Percentiles rank a stretch among this genome's conserved stretches.
phyloP scores from a whole-genome alignment of 2,329 filamentous ascomycete species.

The Alternaria incomplexa region DNA sequence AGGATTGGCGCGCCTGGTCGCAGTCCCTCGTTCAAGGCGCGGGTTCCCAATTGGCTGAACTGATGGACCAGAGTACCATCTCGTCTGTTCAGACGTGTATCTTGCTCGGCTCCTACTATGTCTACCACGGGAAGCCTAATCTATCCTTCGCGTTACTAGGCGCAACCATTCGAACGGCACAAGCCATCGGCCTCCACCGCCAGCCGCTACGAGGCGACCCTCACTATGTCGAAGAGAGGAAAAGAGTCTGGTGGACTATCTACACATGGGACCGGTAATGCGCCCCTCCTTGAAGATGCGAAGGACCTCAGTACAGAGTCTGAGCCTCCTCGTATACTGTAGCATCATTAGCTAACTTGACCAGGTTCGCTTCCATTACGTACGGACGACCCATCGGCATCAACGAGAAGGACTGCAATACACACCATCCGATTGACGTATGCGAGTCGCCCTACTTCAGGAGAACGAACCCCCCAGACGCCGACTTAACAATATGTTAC shows the following conservation, averaged over 20 bases:
- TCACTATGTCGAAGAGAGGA: conserved; percentile 42
- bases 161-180: conserved; percentile 47
- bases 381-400: conserved; percentile 52
- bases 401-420: conserved; percentile 51
- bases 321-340: not conserved
- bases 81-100: conserved; percentile 49
- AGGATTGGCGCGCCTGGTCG: conserved; percentile 22
- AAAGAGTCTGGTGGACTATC: conserved; percentile 52
- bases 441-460: conserved; percentile 41
- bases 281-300: not conserved
- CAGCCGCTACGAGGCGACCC: conserved; percentile 31
- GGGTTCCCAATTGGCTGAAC: conserved; percentile 46
- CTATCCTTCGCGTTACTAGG: conserved; percentile 49
- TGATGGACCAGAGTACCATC: conserved; percentile 52
- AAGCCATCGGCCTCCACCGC: conserved; percentile 45
- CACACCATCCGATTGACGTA: conserved; percentile 44
- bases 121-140: conserved; percentile 53
- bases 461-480: not conserved
- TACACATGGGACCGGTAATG: conserved; percentile 50
- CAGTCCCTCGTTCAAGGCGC: conserved; percentile 31
- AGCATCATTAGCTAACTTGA: not conserved
- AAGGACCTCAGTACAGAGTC: not conserved
- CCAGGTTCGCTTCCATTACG: conserved; percentile 49
- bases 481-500: conserved; percentile 12
- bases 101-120: conserved; percentile 50